Evolutionary conservation across 768 basidiomycete genomes (phyloP).

Genomic region (Pulveroboletus ravenelii): DNA sequence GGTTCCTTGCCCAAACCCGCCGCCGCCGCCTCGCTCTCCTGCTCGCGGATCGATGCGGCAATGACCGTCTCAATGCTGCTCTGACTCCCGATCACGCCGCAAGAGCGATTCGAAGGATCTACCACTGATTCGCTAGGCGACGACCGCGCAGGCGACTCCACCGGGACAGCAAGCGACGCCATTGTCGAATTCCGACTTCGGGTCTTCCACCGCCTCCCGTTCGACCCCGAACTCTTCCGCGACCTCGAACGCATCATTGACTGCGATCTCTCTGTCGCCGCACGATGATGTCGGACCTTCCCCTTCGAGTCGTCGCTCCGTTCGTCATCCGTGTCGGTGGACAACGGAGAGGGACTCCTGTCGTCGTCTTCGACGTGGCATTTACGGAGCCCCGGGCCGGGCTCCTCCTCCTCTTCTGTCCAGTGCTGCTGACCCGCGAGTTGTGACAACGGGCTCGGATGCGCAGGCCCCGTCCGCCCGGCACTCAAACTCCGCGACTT

Average conservation of each 20-base stretch:
- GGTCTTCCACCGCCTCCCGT: slow-evolving; percentile 24
- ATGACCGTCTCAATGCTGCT: slow-evolving; percentile 73
- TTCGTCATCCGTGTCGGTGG: slow-evolving; percentile 58
- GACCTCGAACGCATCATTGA: slow-evolving; percentile 31
- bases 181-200: slow-evolving; percentile 65
- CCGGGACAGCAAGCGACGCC: slow-evolving; percentile 50
- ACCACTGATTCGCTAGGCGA: slow-evolving; percentile 6
- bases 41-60: slow-evolving; percentile 45
- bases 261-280: slow-evolving; percentile 4
- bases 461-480: slow-evolving; percentile 29
- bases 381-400: neutral
- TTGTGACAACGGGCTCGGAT: slow-evolving; percentile 65
- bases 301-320: slow-evolving; percentile 30
- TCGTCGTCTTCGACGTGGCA: slow-evolving; percentile 42
- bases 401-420: slow-evolving; percentile 44
- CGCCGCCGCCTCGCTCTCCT: slow-evolving; percentile 25
- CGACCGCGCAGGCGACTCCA: slow-evolving; percentile 16
- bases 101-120: slow-evolving; percentile 13
- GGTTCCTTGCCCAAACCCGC: slow-evolving; percentile 18
- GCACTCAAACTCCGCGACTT: slow-evolving; percentile 35
- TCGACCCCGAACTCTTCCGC: slow-evolving; percentile 27
- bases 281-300: slow-evolving; percentile 1
- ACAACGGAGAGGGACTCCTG: slow-evolving; percentile 53
- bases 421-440: slow-evolving; percentile 51
- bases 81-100: slow-evolving; percentile 41